Evolutionary conservation across 192 early-diverging fungal species (phyloP).

Genomic region (Paraglomus brasilianum): DNA sequence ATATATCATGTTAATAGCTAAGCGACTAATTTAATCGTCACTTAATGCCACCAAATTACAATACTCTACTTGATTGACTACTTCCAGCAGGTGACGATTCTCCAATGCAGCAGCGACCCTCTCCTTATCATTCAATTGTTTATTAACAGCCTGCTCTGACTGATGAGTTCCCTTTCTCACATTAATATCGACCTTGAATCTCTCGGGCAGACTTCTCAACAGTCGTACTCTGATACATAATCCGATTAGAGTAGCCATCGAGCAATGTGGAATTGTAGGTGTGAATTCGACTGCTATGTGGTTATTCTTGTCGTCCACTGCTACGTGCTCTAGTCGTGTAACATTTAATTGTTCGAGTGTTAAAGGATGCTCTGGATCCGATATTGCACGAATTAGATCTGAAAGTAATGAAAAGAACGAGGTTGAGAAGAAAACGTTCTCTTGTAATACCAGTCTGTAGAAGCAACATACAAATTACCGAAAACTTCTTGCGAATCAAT

Average conservation of each 20-base stretch:
- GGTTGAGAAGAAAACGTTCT: neutral
- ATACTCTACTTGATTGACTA: slow-evolving; percentile 74
- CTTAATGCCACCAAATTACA: no score
- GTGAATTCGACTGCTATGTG: slow-evolving; percentile 84
- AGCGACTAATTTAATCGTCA: no score
- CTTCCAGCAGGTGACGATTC: slow-evolving; percentile 90
- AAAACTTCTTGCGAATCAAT: slow-evolving; percentile 91
- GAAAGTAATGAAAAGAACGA: neutral
- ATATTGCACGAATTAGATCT: slow-evolving; percentile 93
- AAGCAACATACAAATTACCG: slow-evolving; percentile 42
- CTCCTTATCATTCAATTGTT: slow-evolving; percentile 99
- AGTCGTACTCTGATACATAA: slow-evolving; percentile 94
- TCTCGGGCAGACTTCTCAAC: slow-evolving; percentile 78
- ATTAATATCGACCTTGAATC: slow-evolving; percentile 93
- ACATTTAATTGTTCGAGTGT: slow-evolving; percentile 98
- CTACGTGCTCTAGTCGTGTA: slow-evolving; percentile 80
- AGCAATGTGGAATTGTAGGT: slow-evolving; percentile 98
- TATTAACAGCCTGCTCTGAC: slow-evolving; percentile 90
- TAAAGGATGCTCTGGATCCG: slow-evolving; percentile 97
- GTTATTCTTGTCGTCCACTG: slow-evolving; percentile 68
- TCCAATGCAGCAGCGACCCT: slow-evolving; percentile 97
- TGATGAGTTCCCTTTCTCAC: slow-evolving; percentile 95
- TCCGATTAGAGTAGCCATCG: slow-evolving; percentile 98
- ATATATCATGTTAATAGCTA: no score
- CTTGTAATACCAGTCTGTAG: neutral